A percentile compares a stretch with the other conserved stretches of the same genome.
Evolutionary conservation across 345 rosid species (phyloP).

Genomic region (Acer saccharum): DNA sequence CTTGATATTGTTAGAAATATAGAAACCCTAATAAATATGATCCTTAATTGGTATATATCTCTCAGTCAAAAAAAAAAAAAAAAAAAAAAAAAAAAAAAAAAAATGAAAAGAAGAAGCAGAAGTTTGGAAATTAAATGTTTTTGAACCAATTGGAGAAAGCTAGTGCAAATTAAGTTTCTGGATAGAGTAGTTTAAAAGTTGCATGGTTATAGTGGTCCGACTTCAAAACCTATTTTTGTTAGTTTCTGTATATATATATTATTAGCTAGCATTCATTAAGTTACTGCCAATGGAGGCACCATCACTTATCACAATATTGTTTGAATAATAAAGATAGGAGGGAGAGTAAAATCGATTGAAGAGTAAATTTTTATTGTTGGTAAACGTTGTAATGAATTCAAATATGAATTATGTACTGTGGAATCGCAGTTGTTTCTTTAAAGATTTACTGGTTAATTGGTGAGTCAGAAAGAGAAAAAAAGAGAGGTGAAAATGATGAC

Average conservation of each 20-base stretch:
- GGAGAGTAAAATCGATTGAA: no score
- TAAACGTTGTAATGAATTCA: not conserved
- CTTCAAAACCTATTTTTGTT: not conserved
- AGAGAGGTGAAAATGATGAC: not conserved
- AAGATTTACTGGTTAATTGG: not conserved
- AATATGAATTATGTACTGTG: not conserved
- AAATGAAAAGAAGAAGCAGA: not conserved
- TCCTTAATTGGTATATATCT: no score
- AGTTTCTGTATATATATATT: not conserved
- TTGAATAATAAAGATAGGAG: not conserved
- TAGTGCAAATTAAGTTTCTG: no score
- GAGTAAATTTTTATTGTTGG: not conserved
- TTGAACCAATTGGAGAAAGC: not conserved
- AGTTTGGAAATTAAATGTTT: not conserved
- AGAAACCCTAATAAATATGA: no score
- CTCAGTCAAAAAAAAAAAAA: no score
- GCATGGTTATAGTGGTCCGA: not conserved
- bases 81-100: no score
- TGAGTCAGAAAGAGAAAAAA: not conserved
- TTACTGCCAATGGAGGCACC: not conserved
- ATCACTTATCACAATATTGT: not conserved
- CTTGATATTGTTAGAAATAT: no score
- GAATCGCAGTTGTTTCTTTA: not conserved
- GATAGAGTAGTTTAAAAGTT: not conserved
- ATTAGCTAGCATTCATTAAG: not conserved